These are phyloP conservation scores for Hirschioporus abietinus DNA, from an alignment of 768 basidiomycete genomes.

Conservation along the genomic window DNA sequence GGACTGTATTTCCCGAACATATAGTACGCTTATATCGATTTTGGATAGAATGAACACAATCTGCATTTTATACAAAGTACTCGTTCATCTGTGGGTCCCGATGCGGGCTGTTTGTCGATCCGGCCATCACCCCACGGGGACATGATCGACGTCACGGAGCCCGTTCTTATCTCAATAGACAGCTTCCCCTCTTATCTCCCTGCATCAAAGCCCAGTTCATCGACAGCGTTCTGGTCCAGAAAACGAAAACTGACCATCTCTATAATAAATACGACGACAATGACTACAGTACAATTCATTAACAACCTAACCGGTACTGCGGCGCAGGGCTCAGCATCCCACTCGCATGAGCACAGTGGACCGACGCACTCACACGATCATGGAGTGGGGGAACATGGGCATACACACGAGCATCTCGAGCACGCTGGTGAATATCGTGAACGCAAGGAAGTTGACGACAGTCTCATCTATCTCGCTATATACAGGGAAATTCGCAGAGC, in stretches of 20 bases:
- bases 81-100: no score
- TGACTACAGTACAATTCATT: slow-evolving; percentile 55
- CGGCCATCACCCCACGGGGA: background rate
- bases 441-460: background rate
- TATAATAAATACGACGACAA: background rate
- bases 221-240: background rate
- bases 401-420: slow-evolving; percentile 91
- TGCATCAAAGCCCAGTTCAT: background rate
- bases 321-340: slow-evolving; percentile 30
- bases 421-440: slow-evolving; percentile 58
- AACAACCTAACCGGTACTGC: slow-evolving; percentile 49
- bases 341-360: slow-evolving; percentile 47
- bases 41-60: no score
- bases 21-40: background rate
- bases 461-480: slow-evolving; percentile 2
- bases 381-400: slow-evolving; percentile 73
- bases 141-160: background rate
- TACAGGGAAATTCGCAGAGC: slow-evolving; percentile 84
- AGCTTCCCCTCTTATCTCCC: background rate
- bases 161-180: background rate
- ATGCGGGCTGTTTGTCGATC: background rate
- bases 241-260: background rate
- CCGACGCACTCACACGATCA: slow-evolving; percentile 46
- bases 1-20: slow-evolving; percentile 16
- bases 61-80: no score